phyloP scores from a whole-genome alignment of 768 basidiomycete species.

The Fomitopsis serialis region DNA sequence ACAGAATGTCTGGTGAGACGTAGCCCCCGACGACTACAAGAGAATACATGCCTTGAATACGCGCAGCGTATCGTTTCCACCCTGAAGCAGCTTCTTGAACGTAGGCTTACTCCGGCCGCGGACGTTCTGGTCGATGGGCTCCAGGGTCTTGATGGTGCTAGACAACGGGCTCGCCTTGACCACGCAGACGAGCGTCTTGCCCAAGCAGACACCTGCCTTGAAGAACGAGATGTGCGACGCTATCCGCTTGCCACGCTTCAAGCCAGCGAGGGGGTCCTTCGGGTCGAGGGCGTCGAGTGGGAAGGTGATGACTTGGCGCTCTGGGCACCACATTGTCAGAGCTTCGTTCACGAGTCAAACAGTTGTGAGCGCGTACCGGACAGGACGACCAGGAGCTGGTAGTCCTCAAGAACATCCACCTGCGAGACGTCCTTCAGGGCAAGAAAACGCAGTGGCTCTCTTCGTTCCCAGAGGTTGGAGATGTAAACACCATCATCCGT shows the following conservation, averaged over 20 bases:
- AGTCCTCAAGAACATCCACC: slow-evolving; percentile 94
- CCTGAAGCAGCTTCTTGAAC: slow-evolving; percentile 92
- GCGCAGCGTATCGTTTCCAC: slow-evolving; percentile 90
- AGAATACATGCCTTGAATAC: slow-evolving; percentile 67
- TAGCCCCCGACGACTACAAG: not conserved
- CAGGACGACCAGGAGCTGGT: slow-evolving; percentile 94
- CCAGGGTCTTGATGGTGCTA: slow-evolving; percentile 95
- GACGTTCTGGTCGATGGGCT: slow-evolving; percentile 88
- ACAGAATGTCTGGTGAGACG: slow-evolving; percentile 1
- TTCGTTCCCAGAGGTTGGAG: slow-evolving; percentile 74
- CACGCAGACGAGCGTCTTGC: slow-evolving; percentile 88
- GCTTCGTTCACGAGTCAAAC: not conserved
- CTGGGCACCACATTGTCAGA: slow-evolving; percentile 35
- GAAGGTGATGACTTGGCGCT: slow-evolving; percentile 94
- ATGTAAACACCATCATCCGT: slow-evolving; percentile 97
- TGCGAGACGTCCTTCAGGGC: slow-evolving; percentile 87
- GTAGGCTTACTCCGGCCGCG: slow-evolving; percentile 80
- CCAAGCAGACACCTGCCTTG: slow-evolving; percentile 92
- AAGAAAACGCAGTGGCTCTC: slow-evolving; percentile 87
- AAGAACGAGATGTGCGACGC: slow-evolving; percentile 97
- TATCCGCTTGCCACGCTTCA: slow-evolving; percentile 92
- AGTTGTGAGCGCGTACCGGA: slow-evolving; percentile 53
- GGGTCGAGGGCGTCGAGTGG: slow-evolving; percentile 90
- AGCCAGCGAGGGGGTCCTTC: slow-evolving; percentile 82
- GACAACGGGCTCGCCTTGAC: slow-evolving; percentile 94